Percentiles rank a stretch among this genome's conserved stretches.
These are phyloP conservation scores for Bodo saltans DNA, from an alignment of 78 protist genomes.

Conservation along the genomic window DNA sequence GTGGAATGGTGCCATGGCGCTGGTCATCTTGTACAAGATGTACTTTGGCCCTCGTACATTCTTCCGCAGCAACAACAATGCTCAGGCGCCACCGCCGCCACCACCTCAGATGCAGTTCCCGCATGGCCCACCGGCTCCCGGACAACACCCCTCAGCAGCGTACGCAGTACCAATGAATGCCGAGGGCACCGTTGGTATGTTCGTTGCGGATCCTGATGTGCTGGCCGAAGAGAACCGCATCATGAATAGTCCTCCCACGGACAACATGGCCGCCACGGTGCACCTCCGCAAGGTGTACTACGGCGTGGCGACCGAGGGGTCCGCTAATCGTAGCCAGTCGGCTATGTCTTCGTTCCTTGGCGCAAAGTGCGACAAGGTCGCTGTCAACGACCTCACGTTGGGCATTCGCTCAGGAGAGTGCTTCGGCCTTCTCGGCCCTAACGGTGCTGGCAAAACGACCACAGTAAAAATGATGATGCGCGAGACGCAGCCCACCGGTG, in stretches of 20 bases:
- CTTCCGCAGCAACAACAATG: no score
- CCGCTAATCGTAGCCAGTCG: no score
- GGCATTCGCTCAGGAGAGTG: slow-evolving; percentile 1
- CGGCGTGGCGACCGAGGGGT: no score
- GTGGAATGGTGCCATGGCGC: no score
- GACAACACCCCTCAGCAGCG: no score
- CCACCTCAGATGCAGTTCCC: no score
- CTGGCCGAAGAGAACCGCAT: background rate
- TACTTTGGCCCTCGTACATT: no score
- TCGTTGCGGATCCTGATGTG: background rate
- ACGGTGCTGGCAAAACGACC: slow-evolving; percentile 92
- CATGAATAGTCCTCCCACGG: background rate
- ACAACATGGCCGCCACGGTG: background rate
- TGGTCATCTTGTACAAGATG: no score
- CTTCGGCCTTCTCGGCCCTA: slow-evolving; percentile 65
- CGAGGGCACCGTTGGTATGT: no score
- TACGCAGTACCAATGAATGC: no score
- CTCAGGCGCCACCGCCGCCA: no score
- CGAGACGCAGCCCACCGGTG: slow-evolving; percentile 56
- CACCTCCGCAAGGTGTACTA: background rate
- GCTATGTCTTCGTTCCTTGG: background rate
- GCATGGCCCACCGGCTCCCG: no score
- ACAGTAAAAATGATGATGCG: slow-evolving; percentile 74
- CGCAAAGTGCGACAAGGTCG: slow-evolving; percentile 11
- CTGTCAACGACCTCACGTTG: slow-evolving; percentile 26